Percentiles rank a stretch among this genome's conserved stretches.
These are phyloP conservation scores for Petasospora fabianii DNA, from an alignment of 1,139 yeast species.

Conservation along the genomic window DNA sequence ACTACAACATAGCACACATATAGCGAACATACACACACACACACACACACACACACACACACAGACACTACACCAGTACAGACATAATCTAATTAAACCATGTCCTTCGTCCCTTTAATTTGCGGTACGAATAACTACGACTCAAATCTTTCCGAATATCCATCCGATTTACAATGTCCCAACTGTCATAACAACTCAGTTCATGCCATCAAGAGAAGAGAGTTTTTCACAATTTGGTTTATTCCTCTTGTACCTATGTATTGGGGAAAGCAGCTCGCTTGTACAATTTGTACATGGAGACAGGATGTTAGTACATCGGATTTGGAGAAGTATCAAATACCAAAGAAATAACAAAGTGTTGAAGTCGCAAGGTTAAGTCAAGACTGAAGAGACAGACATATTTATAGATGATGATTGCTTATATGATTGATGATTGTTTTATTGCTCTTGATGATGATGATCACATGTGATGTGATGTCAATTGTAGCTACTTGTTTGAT, in stretches of 20 bases:
- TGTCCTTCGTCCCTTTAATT: slow-evolving; percentile 28
- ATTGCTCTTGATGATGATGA: too few species aligned
- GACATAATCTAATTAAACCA: neutral
- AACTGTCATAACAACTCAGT: slow-evolving; percentile 41
- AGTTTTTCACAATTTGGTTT: slow-evolving; percentile 44
- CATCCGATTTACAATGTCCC: slow-evolving; percentile 33
- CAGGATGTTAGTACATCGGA: slow-evolving; percentile 37
- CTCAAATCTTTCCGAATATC: slow-evolving; percentile 23
- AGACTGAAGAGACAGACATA: too few species aligned
- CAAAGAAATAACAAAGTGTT: neutral
- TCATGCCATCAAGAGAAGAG: slow-evolving; percentile 38
- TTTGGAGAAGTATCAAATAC: slow-evolving; percentile 28
- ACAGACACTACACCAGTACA: neutral
- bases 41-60: too few species aligned
- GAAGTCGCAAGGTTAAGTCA: too few species aligned
- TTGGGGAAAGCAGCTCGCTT: slow-evolving; percentile 43
- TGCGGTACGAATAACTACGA: slow-evolving; percentile 33
- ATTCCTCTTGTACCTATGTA: slow-evolving; percentile 44
- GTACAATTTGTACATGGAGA: slow-evolving; percentile 43
- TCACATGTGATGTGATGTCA: too few species aligned
- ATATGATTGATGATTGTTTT: too few species aligned
- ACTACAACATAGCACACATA: too few species aligned
- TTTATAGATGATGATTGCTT: too few species aligned
- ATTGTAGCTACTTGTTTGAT: too few species aligned
- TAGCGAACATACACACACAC: too few species aligned